phyloP scores from a whole-genome alignment of 352 stramenopile genomes.

The Blastocystis sp. region DNA sequence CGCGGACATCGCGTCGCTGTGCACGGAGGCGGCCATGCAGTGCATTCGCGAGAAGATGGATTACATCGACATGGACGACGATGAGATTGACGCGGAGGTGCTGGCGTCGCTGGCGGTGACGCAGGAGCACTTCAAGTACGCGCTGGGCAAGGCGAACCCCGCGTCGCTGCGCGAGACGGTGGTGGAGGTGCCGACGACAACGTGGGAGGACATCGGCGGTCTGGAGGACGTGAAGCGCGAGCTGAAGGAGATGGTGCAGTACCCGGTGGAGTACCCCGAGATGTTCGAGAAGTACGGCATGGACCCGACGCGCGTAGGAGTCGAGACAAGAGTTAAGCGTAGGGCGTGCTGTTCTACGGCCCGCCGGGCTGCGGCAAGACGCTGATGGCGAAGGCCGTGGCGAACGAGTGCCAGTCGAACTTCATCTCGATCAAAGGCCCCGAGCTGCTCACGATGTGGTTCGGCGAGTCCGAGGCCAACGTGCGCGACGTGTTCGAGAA shows the following conservation, averaged over 20 bases:
- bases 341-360: slow-evolving; percentile 98
- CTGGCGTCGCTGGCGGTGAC: slow-evolving; percentile 95
- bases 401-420: slow-evolving; percentile 99
- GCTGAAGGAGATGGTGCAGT: slow-evolving; percentile 97
- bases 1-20: slow-evolving; percentile 96
- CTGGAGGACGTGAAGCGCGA: slow-evolving; percentile 95
- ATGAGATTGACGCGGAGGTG: slow-evolving; percentile 96
- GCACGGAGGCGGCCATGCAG: slow-evolving; percentile 88
- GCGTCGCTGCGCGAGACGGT: slow-evolving; percentile 96
- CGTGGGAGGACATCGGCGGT: slow-evolving; percentile 98
- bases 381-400: slow-evolving; percentile 97
- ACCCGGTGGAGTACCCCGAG: slow-evolving; percentile 97
- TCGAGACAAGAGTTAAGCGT: slow-evolving; percentile 80
- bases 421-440: slow-evolving; percentile 99
- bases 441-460: slow-evolving; percentile 99
- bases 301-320: slow-evolving; percentile 71
- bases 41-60: slow-evolving; percentile 99
- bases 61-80: slow-evolving; percentile 99
- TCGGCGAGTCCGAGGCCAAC: slow-evolving; percentile 96
- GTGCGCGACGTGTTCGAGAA: slow-evolving; percentile 99
- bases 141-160: slow-evolving; percentile 92
- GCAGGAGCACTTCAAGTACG: slow-evolving; percentile 97
- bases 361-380: slow-evolving; percentile 98
- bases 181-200: slow-evolving; percentile 95
- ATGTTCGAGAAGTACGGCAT: slow-evolving; percentile 97